A percentile compares a stretch with the other conserved stretches of the same genome.
Conservation (phyloP, 2,329 filamentous ascomycete genomes). For the Fusarium praegraminearum region DNA sequence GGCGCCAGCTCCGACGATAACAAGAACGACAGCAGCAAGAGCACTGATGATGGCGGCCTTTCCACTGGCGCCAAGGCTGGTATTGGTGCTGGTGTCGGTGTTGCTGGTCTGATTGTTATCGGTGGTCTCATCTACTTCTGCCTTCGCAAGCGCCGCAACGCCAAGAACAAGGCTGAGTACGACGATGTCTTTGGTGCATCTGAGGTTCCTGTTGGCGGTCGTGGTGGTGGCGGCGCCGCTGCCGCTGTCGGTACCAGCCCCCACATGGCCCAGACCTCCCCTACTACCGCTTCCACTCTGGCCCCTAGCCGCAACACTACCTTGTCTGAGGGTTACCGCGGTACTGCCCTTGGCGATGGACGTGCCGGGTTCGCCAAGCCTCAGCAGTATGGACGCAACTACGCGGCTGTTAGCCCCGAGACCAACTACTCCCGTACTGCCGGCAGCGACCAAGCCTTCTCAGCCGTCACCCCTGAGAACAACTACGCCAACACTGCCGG, state of each 20-base stretch:
- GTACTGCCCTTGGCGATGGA: slow-evolving; percentile 56
- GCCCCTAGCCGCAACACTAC: slow-evolving; percentile 46
- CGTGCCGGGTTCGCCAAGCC: slow-evolving; percentile 57
- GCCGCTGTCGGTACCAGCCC: slow-evolving; percentile 34
- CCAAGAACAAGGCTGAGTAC: slow-evolving; percentile 51
- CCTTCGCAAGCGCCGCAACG: slow-evolving; percentile 49
- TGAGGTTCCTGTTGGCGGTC: slow-evolving; percentile 58
- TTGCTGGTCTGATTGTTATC: slow-evolving; percentile 53
- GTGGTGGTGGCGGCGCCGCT: slow-evolving; percentile 33
- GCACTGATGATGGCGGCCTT: slow-evolving; percentile 47
- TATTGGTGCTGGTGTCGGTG: slow-evolving; percentile 57
- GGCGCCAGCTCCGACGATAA: slow-evolving; percentile 21
- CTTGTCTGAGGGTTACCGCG: slow-evolving; percentile 54
- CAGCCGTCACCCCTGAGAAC: slow-evolving; percentile 40
- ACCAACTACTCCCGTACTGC: slow-evolving; percentile 39
- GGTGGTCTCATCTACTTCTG: slow-evolving; percentile 49
- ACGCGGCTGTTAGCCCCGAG: slow-evolving; percentile 47
- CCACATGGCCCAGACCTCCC: slow-evolving; percentile 51
- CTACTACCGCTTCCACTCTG: slow-evolving; percentile 44
- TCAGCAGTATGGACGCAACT: slow-evolving; percentile 50
- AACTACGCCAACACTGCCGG: slow-evolving; percentile 43
- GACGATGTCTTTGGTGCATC: slow-evolving; percentile 58
- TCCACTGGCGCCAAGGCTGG: slow-evolving; percentile 59
- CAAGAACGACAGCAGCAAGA: slow-evolving; percentile 27
- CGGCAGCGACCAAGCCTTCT: slow-evolving; percentile 29